phyloP scores from a whole-genome alignment of 116 monocot species.

The Dioscorea cayenensis region DNA sequence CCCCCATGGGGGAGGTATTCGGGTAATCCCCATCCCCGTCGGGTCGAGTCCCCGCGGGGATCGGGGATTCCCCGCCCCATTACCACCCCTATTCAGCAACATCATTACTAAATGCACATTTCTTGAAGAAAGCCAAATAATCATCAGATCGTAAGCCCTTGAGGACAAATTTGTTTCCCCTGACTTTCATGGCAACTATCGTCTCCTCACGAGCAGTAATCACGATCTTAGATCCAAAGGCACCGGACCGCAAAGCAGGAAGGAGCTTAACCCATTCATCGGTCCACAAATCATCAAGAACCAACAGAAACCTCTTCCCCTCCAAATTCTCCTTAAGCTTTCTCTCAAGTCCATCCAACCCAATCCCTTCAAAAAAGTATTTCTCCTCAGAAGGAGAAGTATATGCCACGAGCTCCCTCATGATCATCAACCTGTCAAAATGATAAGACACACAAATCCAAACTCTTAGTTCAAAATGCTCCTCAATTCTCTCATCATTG shows the following conservation, averaged over 20 bases:
- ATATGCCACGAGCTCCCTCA: neutral
- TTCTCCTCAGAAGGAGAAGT: neutral
- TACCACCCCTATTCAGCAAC: no score
- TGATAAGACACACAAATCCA: neutral
- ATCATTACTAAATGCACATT: constrained; percentile 9
- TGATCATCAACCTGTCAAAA: neutral
- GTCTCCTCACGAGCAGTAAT: constrained; percentile 19
- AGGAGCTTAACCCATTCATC: constrained; percentile 14
- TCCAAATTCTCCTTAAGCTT: neutral
- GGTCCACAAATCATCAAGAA: constrained; percentile 23
- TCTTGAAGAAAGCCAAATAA: constrained; percentile 14
- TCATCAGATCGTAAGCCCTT: constrained; percentile 10
- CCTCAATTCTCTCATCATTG: neutral
- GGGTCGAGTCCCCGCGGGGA: no score
- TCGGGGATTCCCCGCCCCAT: no score
- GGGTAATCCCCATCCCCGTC: no score
- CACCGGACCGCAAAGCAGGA: constrained; percentile 3
- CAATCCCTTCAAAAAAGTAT: neutral
- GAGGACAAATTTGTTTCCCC: neutral
- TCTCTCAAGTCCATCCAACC: neutral
- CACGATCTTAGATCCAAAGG: constrained; percentile 21
- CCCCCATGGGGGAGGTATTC: no score
- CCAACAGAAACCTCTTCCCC: neutral
- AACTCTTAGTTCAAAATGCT: neutral
- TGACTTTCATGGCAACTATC: neutral